These are phyloP conservation scores for Ganoderma sinense DNA, from an alignment of 1,284 basidiomycete species.

Conservation along the genomic window DNA sequence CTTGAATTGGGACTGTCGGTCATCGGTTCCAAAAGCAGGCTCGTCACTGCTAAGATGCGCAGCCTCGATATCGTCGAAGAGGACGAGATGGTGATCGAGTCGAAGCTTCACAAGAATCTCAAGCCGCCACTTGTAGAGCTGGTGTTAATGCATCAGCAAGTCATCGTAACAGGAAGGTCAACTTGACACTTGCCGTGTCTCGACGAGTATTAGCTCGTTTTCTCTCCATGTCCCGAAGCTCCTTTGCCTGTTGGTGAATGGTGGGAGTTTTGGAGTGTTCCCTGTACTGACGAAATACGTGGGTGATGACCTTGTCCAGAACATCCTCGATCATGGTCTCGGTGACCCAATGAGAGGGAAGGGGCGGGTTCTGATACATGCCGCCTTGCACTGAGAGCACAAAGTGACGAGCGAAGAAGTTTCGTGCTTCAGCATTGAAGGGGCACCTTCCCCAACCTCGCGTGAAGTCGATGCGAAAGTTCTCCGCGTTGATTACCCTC, in stretches of 20 bases:
- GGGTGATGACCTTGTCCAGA: constrained; percentile 1
- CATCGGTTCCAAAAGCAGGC: too few species aligned
- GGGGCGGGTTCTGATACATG: not conserved
- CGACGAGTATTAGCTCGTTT: not conserved
- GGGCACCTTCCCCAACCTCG: constrained; percentile 4
- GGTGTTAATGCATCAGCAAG: too few species aligned
- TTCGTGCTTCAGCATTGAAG: not conserved
- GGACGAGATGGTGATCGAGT: not conserved
- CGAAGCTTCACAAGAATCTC: constrained; percentile 3
- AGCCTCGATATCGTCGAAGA: not conserved
- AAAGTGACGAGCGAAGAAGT: constrained; percentile 6
- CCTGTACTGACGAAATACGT: not conserved
- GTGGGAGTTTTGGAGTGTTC: not conserved
- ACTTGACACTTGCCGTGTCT: constrained; percentile 9
- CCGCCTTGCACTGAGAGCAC: not conserved
- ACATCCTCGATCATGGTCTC: not conserved
- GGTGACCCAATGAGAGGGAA: not conserved
- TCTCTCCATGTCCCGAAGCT: not conserved
- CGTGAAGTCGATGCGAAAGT: constrained; percentile 12
- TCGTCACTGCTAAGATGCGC: constrained; percentile 19
- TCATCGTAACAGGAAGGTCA: too few species aligned
- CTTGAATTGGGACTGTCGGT: not conserved
- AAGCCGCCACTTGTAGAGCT: not conserved
- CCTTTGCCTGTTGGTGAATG: not conserved
- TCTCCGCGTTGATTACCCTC: not conserved